Evolutionary conservation across 495 filamentous ascomycete genomes (phyloP), one percentile per base, ranked within the genome.

Genomic region (Darksidea phi): DNA sequence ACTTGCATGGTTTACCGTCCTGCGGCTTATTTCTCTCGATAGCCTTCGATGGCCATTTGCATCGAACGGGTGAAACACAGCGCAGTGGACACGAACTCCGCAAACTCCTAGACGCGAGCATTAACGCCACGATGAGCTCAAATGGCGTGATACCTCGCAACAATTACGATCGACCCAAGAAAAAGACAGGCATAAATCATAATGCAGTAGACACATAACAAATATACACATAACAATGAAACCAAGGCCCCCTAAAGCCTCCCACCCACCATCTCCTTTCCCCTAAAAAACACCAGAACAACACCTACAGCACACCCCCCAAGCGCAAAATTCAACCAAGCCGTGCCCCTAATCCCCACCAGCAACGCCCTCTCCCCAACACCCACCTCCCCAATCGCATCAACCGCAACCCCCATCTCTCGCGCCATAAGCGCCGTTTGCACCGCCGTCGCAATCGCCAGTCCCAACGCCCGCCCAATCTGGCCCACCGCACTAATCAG

Each of bases 401-500:
- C 74, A 4, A 76, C 69, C 2, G 68, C 67, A 38, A 72, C 67
- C 0, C 75, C 77, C 71, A 79, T 52, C 45, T 59, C 38, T 21
- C 45, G 42, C 37, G 62, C 67, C 11, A 68, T 80, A 1, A 84
- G 78, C 0, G 78, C 77, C 11, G 78, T 80, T 67, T 87, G 80
- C 6, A 83, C 72, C 0, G 81, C 82, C 8, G 82, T 82, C 0
- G 75, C 79, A 46, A 86, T 75, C 0, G 84, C 84, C 25, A 87
- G 69, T 0, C 81, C 79, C 28, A 87, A 73, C 0, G 83, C 76
- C 34, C 84, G 67, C 0, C 84, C 84, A 3, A 85, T 60, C 53
- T 84, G 81, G 0, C 78, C 82, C 51, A 82, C 79, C 0, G 84
- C 76, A 54, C 85, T 86, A 59, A 86, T 79, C 11, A 86, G 73